These are phyloP conservation scores for Hypholoma sublateritium DNA, from an alignment of 768 basidiomycete genomes.

Conservation along the genomic window DNA sequence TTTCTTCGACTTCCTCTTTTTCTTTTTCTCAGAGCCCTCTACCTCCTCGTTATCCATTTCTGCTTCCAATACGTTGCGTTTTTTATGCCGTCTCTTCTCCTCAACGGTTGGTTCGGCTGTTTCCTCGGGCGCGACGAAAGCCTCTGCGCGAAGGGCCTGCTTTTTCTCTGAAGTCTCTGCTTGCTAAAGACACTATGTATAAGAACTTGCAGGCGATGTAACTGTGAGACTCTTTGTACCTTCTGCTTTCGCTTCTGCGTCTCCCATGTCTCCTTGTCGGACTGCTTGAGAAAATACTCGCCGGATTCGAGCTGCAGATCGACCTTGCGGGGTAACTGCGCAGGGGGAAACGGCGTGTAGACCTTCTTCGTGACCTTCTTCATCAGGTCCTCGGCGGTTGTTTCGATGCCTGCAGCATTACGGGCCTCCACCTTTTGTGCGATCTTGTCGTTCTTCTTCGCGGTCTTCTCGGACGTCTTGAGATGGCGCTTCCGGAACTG, in stretches of 20 bases:
- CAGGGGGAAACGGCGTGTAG: constrained; percentile 98
- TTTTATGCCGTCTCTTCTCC: constrained; percentile 65
- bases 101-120: constrained; percentile 69
- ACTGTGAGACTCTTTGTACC: constrained; percentile 34
- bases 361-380: constrained; percentile 59
- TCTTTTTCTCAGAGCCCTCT: constrained; percentile 36
- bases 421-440: constrained; percentile 62
- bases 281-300: constrained; percentile 95
- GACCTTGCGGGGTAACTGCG: constrained; percentile 93
- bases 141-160: constrained; percentile 80
- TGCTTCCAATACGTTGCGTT: constrained; percentile 37
- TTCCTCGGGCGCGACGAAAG: constrained; percentile 87
- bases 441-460: constrained; percentile 78
- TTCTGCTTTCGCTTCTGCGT: constrained; percentile 73
- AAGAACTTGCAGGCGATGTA: not conserved
- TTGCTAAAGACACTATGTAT: constrained; percentile 55
- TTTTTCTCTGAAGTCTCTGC: constrained; percentile 67
- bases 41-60: constrained; percentile 33
- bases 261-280: constrained; percentile 81
- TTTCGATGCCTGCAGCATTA: constrained; percentile 62
- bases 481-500: constrained; percentile 93
- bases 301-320: constrained; percentile 95
- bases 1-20: constrained; percentile 31
- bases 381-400: constrained; percentile 28
- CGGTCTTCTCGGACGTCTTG: constrained; percentile 92